These are phyloP conservation scores for Diutina sp. DNA, from an alignment of 1,139 yeast species.

Conservation along the genomic window DNA sequence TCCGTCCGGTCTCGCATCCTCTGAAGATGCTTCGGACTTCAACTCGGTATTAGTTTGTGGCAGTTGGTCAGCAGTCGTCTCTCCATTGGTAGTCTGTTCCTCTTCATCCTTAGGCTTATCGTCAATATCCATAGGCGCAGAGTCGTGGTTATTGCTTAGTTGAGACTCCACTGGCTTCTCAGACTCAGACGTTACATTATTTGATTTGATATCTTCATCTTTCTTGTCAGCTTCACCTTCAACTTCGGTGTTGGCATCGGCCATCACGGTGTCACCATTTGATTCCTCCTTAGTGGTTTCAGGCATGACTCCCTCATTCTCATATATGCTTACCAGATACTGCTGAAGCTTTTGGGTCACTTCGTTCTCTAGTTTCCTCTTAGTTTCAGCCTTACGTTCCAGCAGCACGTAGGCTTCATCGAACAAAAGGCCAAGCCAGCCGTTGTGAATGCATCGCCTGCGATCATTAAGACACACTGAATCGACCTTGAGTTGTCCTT, in stretches of 20 bases:
- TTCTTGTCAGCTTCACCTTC: no score
- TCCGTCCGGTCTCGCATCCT: not conserved
- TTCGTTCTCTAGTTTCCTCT: constrained; percentile 13
- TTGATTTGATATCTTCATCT: no score
- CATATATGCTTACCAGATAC: constrained; percentile 24
- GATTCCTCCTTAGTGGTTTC: not conserved
- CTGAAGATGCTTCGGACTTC: not conserved
- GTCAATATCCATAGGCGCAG: not conserved
- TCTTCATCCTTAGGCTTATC: not conserved
- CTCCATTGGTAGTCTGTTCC: not conserved
- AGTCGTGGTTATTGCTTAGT: not conserved
- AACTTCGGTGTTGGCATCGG: no score
- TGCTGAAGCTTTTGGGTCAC: constrained; percentile 15
- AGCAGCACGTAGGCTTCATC: constrained; percentile 29
- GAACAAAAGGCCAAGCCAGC: constrained; percentile 47
- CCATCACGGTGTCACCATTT: no score
- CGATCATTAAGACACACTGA: constrained; percentile 45
- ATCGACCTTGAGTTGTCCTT: not conserved
- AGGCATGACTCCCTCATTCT: constrained; percentile 5
- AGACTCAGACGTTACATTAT: not conserved
- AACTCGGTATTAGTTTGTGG: not conserved
- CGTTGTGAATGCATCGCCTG: constrained; percentile 53
- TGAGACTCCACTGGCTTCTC: not conserved
- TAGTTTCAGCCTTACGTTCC: constrained; percentile 13
- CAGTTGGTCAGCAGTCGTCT: not conserved